Evolutionary conservation across 768 basidiomycete species (phyloP).

Genomic region (Termitomyces titanicus): DNA sequence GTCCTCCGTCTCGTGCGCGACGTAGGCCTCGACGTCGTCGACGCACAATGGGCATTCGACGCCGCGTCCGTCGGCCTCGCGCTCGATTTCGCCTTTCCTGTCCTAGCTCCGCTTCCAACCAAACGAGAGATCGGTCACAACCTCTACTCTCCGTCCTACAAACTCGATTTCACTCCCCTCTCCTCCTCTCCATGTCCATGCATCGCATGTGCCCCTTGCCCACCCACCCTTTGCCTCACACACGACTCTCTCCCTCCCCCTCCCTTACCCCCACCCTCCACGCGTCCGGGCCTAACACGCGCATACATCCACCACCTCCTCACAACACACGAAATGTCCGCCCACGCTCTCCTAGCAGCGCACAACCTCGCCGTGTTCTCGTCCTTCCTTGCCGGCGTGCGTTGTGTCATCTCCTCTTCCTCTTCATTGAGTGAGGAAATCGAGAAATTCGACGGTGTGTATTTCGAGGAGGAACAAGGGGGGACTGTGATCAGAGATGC

Average conservation of each 20-base stretch:
- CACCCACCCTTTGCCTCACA: constrained; percentile 30
- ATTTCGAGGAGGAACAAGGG: constrained; percentile 33
- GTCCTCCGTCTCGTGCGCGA: constrained; percentile 61
- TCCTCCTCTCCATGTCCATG: constrained; percentile 46
- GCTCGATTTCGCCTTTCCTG: constrained; percentile 76
- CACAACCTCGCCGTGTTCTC: constrained; percentile 75
- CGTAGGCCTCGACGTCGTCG: constrained; percentile 75
- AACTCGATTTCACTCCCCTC: constrained; percentile 56
- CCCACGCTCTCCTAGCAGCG: constrained; percentile 67
- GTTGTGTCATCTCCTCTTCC: constrained; percentile 22
- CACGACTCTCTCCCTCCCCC: constrained; percentile 31
- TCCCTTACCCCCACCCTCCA: background rate
- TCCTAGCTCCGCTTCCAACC: background rate
- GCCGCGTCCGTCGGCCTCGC: constrained; percentile 71
- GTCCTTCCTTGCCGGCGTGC: constrained; percentile 58
- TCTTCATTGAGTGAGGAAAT: constrained; percentile 35
- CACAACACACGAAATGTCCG: constrained; percentile 88
- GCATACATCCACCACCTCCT: constrained; percentile 4
- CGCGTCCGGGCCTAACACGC: background rate
- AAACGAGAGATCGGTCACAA: constrained; percentile 52
- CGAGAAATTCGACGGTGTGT: constrained; percentile 42
- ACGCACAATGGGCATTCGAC: constrained; percentile 65
- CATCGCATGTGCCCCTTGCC: constrained; percentile 49
- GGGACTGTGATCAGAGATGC: constrained; percentile 47
- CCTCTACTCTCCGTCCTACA: constrained; percentile 56